Conservation (phyloP, 2,329 filamentous ascomycete genomes). For the Polychaeton citri region DNA sequence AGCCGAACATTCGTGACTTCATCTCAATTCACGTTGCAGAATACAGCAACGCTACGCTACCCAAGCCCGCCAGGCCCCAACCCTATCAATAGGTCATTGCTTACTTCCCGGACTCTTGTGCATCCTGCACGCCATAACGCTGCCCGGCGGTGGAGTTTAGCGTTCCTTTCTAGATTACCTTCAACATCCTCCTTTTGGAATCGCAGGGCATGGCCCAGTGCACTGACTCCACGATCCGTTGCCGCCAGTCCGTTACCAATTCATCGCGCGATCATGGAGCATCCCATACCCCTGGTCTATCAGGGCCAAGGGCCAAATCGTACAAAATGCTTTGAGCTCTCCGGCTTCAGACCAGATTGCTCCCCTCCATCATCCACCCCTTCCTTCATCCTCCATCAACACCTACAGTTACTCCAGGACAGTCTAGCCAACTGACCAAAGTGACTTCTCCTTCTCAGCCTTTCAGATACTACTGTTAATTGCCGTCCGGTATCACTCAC, state of each 20-base stretch:
- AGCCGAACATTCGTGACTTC: too few relatives aligned
- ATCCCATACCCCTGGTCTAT: neutral
- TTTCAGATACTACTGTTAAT: neutral
- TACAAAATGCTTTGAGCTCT: neutral
- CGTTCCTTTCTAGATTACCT: neutral
- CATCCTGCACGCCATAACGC: neutral
- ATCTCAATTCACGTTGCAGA: neutral
- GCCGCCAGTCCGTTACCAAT: neutral
- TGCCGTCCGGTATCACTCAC: neutral
- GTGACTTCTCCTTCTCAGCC: neutral
- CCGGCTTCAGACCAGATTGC: neutral
- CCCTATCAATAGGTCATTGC: constrained; percentile 1
- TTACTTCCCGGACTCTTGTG: neutral
- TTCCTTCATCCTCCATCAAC: neutral
- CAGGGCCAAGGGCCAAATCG: neutral
- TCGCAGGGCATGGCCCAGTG: neutral
- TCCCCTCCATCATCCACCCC: neutral
- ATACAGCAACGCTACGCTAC: neutral
- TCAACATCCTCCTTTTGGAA: neutral
- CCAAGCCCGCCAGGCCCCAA: neutral
- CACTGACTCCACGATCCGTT: neutral
- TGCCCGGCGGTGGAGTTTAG: neutral
- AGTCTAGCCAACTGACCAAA: neutral
- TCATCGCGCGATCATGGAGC: neutral
- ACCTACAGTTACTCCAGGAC: neutral